Evolutionary conservation across 345 rosid genomes (phyloP), one percentile per base, ranked within the genome.

Genomic region (Eucalyptus caleyi): DNA sequence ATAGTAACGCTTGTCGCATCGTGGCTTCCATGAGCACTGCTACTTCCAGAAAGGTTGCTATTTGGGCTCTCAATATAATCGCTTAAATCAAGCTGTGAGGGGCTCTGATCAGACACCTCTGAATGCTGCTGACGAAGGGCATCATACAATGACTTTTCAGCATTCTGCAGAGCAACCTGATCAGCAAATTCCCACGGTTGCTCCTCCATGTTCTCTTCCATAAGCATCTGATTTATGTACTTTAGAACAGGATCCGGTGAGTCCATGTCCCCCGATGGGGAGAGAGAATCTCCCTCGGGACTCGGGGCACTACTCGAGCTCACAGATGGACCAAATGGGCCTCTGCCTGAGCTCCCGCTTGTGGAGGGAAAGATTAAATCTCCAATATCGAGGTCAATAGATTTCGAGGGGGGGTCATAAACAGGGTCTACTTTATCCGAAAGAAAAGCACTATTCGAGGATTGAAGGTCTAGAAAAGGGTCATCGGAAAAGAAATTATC

Each of bases 181-280:
- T 92, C 92, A 67, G 91, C 89, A 86, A 92, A 93, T 90, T 90
- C 89, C 65, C 93, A 89, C 42, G 91, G 92, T 37, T 91, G 91
- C 90, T 91, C 88, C 89, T 90, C 95, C 93, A 93, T 88, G 89
- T 93, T 90, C 89, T 93, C 95, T 87, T 93, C 95, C 93, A 93
- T 89, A 34, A 93, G 94, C 91, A 92, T 91, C 92, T 93, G 91
- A 89, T 69, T 91, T 89, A 93, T 91, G 87, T 91, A 93, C 88
- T 81, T 91, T 53, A 92, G 92, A 40, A 92, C 91, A 32, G 92
- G 89, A 69, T 93, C 95, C 10, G 90, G 80, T 37, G 89, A 93
- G 32, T 91, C 92, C 80, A 40, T 87, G 26, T 90, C 95, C 86
- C 91, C 93, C 12, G 92, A 87, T 24, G 93, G 90, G 83, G 93